These are phyloP conservation scores for Hyphodiscus sp. DNA, from an alignment of 2,329 filamentous ascomycete species.

Conservation along the genomic window DNA sequence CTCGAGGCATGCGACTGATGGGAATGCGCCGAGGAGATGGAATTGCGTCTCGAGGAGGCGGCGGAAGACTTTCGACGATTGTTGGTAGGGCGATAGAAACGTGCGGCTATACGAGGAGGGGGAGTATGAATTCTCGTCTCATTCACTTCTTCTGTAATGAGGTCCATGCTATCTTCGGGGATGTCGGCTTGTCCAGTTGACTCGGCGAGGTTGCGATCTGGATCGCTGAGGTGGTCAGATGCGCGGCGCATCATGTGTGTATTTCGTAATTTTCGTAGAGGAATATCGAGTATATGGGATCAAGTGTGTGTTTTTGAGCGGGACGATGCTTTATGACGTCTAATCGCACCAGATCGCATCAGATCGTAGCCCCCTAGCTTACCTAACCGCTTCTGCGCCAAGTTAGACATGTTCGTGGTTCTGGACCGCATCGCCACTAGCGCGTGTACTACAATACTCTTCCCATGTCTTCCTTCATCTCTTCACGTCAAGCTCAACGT, in stretches of 20 bases:
- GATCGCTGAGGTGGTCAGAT: conserved; percentile 28
- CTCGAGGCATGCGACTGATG: conserved; percentile 30
- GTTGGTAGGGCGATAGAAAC: conserved; percentile 64
- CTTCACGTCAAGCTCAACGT: too few species aligned
- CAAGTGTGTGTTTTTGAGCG: conserved; percentile 1
- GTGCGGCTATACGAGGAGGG: conserved; percentile 70
- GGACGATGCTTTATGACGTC: too few species aligned
- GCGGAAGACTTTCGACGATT: conserved; percentile 68
- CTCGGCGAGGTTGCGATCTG: conserved; percentile 30
- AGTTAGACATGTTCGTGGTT: too few species aligned
- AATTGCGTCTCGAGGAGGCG: conserved; percentile 72
- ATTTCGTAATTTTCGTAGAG: background rate
- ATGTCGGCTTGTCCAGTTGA: conserved; percentile 20
- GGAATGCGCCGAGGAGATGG: conserved; percentile 65
- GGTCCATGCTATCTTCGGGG: conserved; percentile 22
- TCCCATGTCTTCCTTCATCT: too few species aligned
- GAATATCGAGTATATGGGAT: background rate
- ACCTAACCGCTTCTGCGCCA: too few species aligned
- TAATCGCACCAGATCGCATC: too few species aligned
- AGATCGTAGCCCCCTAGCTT: too few species aligned
- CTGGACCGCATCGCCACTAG: too few species aligned
- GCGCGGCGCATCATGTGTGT: conserved; percentile 27
- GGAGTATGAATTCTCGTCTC: conserved; percentile 46
- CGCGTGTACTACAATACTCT: too few species aligned
- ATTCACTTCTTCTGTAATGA: conserved; percentile 26